Evolutionary conservation across 257 asterid species (phyloP).

Genomic region (Misopates orontium): DNA sequence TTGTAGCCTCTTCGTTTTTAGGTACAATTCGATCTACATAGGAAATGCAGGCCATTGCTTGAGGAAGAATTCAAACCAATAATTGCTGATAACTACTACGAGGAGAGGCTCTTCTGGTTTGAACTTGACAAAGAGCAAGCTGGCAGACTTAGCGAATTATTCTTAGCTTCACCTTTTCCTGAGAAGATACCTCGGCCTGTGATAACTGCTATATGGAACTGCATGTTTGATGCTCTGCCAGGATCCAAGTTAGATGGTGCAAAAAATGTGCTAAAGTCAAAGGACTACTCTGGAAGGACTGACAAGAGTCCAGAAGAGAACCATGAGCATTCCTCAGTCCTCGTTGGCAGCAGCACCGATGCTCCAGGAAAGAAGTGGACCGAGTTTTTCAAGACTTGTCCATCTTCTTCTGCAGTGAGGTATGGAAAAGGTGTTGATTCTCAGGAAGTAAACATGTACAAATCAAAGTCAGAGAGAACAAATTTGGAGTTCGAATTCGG

Average conservation of each 20-base stretch:
- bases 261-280: background rate
- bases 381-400: background rate
- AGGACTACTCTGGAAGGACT: constrained; percentile 6
- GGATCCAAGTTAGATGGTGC: constrained; percentile 22
- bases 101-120: constrained; percentile 50
- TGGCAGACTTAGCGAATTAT: constrained; percentile 36
- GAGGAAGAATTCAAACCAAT: constrained; percentile 55
- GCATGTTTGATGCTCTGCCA: constrained; percentile 14
- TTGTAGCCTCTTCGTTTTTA: constrained; percentile 27
- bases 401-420: background rate
- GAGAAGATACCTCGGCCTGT: constrained; percentile 21
- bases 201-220: constrained; percentile 15
- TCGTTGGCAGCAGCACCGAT: constrained; percentile 9
- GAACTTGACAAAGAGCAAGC: constrained; percentile 64
- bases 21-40: constrained; percentile 40
- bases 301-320: constrained; percentile 12
- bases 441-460: too few species aligned
- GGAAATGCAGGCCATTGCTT: constrained; percentile 43
- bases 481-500: background rate
- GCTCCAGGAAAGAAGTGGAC: constrained; percentile 42
- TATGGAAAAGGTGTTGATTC: background rate
- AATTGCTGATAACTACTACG: constrained; percentile 60
- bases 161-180: constrained; percentile 40
- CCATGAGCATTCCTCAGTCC: constrained; percentile 18
- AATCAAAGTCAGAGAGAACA: constrained; percentile 23